Conservation (phyloP, 768 basidiomycete species). For the Pisolithus microcarpus region DNA sequence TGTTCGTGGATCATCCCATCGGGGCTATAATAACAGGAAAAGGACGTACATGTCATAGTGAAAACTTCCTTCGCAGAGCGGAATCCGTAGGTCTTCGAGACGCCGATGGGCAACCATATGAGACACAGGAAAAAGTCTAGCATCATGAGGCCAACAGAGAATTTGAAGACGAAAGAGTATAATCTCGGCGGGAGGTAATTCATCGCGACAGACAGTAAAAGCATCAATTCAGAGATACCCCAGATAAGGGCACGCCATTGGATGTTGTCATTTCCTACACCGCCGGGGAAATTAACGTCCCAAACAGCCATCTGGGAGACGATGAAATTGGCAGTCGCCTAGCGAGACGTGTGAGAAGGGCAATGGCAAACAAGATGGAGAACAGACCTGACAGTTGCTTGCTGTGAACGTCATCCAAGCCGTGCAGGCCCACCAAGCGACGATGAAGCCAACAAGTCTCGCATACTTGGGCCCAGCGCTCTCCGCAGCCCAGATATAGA, state of each 20-base stretch:
- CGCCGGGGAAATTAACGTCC: constrained; percentile 79
- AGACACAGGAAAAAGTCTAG: constrained; percentile 83
- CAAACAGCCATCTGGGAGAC: constrained; percentile 78
- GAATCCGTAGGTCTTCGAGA: constrained; percentile 84
- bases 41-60: constrained; percentile 62
- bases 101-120: constrained; percentile 91
- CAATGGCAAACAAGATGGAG: not conserved
- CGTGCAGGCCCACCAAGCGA: constrained; percentile 90
- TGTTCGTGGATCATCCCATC: not conserved
- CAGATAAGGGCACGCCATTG: constrained; percentile 86
- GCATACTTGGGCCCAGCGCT: constrained; percentile 85
- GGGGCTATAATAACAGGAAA: constrained; percentile 25
- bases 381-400: constrained; percentile 72
- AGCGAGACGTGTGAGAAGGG: constrained; percentile 2
- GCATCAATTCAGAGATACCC: constrained; percentile 68
- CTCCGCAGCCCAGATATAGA: constrained; percentile 93
- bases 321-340: constrained; percentile 88
- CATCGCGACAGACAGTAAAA: constrained; percentile 67
- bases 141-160: constrained; percentile 68
- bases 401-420: constrained; percentile 97
- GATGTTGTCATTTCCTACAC: constrained; percentile 57
- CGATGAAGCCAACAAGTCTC: constrained; percentile 80
- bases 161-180: constrained; percentile 73
- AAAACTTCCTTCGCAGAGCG: constrained; percentile 79
- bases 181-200: constrained; percentile 76